These are phyloP conservation scores for Xylaria digitata DNA, from an alignment of 2,329 filamentous ascomycete species.

Conservation along the genomic window DNA sequence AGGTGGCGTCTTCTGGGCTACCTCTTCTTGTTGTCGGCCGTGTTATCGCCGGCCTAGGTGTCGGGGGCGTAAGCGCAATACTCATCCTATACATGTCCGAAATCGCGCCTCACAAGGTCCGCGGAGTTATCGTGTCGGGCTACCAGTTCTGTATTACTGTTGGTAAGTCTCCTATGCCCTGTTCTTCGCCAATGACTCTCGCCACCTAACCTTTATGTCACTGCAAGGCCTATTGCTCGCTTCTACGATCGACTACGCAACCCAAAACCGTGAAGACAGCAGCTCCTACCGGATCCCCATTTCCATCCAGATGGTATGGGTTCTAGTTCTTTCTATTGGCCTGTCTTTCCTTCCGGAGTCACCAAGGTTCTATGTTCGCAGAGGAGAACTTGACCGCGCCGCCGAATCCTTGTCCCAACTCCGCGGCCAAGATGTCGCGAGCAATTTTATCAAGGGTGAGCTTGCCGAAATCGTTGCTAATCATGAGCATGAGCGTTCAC, in stretches of 20 bases:
- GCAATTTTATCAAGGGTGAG: constrained; percentile 80
- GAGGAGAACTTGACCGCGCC: constrained; percentile 74
- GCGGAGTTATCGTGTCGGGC: constrained; percentile 81
- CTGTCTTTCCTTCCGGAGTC: constrained; percentile 85
- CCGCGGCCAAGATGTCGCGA: constrained; percentile 78
- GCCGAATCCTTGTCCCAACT: constrained; percentile 71
- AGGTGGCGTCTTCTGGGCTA: constrained; percentile 68
- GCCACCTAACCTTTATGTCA: background rate
- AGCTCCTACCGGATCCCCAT: constrained; percentile 85
- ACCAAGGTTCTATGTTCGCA: constrained; percentile 86
- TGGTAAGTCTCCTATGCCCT: constrained; percentile 54
- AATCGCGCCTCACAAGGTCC: constrained; percentile 78
- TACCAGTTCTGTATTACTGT: constrained; percentile 89
- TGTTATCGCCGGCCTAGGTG: constrained; percentile 79
- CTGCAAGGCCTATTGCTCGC: constrained; percentile 70
- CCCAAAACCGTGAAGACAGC: constrained; percentile 69
- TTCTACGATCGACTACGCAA: constrained; percentile 78
- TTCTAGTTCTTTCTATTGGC: constrained; percentile 76
- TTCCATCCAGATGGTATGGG: constrained; percentile 82
- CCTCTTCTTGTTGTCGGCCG: constrained; percentile 77
- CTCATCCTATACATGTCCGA: constrained; percentile 91
- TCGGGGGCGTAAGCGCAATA: constrained; percentile 83
- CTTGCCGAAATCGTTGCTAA: constrained; percentile 89
- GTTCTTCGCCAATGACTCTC: background rate
- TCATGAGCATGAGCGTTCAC: constrained; percentile 82